phyloP scores from a whole-genome alignment of 1,284 basidiomycete species.

The Garcileccinum viscosum region DNA sequence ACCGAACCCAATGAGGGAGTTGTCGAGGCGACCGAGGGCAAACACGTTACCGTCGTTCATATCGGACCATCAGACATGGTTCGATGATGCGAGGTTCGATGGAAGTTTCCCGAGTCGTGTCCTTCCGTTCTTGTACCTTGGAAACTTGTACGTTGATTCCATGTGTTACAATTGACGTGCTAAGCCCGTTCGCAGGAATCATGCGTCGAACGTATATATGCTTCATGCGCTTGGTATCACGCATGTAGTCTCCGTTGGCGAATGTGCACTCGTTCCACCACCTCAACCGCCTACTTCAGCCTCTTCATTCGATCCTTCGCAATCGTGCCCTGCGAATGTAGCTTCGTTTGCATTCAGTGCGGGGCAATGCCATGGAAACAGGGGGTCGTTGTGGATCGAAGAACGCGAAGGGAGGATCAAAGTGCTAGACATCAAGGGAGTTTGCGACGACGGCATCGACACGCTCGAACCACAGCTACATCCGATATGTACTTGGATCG shows the following conservation, averaged over 20 bases:
- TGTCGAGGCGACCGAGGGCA: background rate
- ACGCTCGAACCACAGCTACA: slow-evolving; percentile 1
- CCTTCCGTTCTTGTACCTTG: slow-evolving; percentile 3
- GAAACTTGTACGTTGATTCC: background rate
- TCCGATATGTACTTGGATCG: background rate
- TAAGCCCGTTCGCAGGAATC: background rate
- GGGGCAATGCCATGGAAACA: background rate
- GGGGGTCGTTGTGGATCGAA: background rate
- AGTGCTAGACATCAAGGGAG: background rate
- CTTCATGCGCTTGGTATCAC: background rate
- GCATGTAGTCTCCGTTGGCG: background rate
- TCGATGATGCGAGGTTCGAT: slow-evolving; percentile 2
- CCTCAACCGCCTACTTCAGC: background rate
- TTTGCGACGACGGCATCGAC: slow-evolving; percentile 4
- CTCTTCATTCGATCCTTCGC: background rate
- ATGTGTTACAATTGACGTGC: background rate
- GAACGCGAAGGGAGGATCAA: slow-evolving; percentile 1
- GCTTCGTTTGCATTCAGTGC: background rate
- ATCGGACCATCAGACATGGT: slow-evolving; percentile 5
- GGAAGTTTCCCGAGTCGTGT: slow-evolving; percentile 3
- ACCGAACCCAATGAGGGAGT: background rate
- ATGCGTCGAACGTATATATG: background rate
- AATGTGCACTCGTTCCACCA: background rate
- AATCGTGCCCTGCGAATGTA: background rate
- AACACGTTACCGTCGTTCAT: slow-evolving; percentile 1